Percentiles rank a stretch among this genome's conserved stretches.
These are phyloP conservation scores for Linnemannia elongata DNA, from an alignment of 192 early-diverging fungal genomes.

Conservation along the genomic window DNA sequence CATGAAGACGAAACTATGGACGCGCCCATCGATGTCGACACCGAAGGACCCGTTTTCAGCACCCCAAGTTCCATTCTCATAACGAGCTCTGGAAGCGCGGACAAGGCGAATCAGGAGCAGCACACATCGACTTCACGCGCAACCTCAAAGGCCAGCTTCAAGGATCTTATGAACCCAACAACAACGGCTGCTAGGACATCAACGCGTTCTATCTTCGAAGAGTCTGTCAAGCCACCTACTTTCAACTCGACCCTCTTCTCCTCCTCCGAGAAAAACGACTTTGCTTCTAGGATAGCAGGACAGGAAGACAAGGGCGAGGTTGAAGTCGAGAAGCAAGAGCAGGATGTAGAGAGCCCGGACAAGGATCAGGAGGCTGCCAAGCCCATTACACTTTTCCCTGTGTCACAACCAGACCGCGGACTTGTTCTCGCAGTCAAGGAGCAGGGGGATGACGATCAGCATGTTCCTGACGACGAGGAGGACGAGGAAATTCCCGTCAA, in stretches of 20 bases:
- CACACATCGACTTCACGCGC: neutral
- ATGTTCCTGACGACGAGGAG: constrained; percentile 12
- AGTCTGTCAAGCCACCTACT: constrained; percentile 3
- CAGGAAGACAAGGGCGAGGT: neutral
- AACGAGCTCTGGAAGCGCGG: neutral
- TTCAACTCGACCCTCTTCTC: neutral
- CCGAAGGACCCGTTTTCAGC: neutral
- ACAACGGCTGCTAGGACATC: neutral
- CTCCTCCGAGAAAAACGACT: neutral
- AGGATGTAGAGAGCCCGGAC: neutral
- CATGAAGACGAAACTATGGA: neutral
- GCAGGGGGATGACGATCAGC: neutral
- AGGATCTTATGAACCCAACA: neutral
- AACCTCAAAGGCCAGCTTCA: neutral
- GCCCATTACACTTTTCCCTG: constrained; percentile 8
- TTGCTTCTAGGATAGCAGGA: neutral
- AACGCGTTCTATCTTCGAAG: neutral
- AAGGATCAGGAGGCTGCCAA: neutral
- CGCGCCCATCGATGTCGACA: neutral
- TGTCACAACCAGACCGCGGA: neutral
- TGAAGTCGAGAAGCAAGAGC: neutral
- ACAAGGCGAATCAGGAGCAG: neutral
- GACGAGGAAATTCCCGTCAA: neutral
- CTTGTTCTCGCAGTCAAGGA: neutral
- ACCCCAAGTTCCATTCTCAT: neutral